Base-by-base conservation (phyloP, 1,284 basidiomycete species). In the Ganoderma lucidum region DNA sequence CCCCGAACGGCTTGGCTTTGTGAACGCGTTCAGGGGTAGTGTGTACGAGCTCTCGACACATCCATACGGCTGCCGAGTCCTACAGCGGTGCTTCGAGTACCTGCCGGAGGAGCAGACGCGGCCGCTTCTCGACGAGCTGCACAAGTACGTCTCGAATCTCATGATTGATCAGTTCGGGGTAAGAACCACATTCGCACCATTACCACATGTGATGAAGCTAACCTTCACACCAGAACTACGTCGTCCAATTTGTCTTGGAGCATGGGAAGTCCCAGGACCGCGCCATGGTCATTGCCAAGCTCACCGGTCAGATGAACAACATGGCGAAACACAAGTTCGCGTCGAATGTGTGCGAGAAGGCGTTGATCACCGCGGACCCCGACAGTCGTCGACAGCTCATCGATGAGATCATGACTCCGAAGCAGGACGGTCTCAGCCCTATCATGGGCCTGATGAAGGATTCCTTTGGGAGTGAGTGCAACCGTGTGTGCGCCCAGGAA, bases 311-410 rank as follows among this genome's bases (percentile, higher is more conserved):
- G 75, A 88, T 99, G 78, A 80, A 96, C 42, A 83, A 86, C 71
- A 89, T 96, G 86, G 88, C 94, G 1, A 88, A 91, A 61, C 97
- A 98, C 83, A 99, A 99, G 81, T 99, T 97, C 77, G 96, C 97
- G 0, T 97, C 95, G 6, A 99, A 99, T 77, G 98, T 99, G 23
- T 94, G 96, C 78, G 98, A 99, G 83, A 96, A 96, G 80, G 96
- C 96, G 1, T 86, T 98, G 59, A 80, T 91, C 30, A 90, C 86
- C 30, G 88, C 93, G 0, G 87, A 89, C 66, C 64, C 85, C 0
- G 88, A 90, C 28, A 91, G 87, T 70, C 89, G 93, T 65, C 86
- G 86, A 28, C 79, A 83, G 42, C 83, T 98, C 70, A 89, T 98
- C 67, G 89, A 94, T 30, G 96, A 98, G 81, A 90, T 98, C 64